Evolutionary conservation across 495 filamentous ascomycete genomes (phyloP).

Genomic region (Paragyromitra xinjiangensis): DNA sequence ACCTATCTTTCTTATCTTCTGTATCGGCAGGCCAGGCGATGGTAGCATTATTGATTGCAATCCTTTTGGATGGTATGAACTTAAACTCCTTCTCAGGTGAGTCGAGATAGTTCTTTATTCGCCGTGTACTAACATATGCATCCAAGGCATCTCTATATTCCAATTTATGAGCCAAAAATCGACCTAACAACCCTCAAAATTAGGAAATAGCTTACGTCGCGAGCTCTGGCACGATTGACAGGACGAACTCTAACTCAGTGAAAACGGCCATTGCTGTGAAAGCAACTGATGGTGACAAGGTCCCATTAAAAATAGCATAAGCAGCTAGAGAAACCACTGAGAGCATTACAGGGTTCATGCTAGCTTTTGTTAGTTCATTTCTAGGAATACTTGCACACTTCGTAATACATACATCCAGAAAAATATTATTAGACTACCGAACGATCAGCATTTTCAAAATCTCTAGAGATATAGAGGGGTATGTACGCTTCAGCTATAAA

Average conservation of each 20-base stretch:
- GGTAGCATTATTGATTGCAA: conserved; percentile 73
- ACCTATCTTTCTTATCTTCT: conserved; percentile 64
- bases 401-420: conserved; percentile 70
- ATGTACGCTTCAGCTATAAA: conserved; percentile 67
- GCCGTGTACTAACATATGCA: conserved; percentile 74
- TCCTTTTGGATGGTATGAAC: conserved; percentile 65
- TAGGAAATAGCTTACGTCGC: conserved; percentile 62
- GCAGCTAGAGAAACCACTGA: conserved; percentile 74
- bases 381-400: background rate
- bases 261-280: conserved; percentile 84
- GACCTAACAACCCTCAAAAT: background rate
- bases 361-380: conserved; percentile 24
- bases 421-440: conserved; percentile 62
- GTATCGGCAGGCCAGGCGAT: conserved; percentile 78
- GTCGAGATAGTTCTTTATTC: conserved; percentile 76
- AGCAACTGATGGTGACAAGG: conserved; percentile 75
- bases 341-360: conserved; percentile 71
- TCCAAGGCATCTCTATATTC: conserved; percentile 66
- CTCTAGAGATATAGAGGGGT: conserved; percentile 29
- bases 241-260: conserved; percentile 71
- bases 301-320: conserved; percentile 71
- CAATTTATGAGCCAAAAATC: conserved; percentile 2
- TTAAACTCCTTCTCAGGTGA: conserved; percentile 71
- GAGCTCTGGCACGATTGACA: conserved; percentile 77
- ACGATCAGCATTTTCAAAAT: conserved; percentile 40